Conservation (phyloP, 768 basidiomycete genomes). For the Leucocoprinus leucothites region DNA sequence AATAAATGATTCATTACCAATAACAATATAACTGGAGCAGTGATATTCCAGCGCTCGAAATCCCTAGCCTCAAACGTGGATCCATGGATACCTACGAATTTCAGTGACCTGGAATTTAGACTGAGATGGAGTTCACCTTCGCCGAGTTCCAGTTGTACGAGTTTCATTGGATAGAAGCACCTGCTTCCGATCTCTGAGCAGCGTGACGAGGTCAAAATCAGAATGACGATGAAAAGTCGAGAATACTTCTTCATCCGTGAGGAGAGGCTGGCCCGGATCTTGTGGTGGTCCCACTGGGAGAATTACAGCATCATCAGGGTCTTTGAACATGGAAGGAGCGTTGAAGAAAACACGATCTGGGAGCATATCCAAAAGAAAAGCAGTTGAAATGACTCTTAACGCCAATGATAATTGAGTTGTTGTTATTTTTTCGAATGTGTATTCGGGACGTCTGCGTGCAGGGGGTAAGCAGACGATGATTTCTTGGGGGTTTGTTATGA, state of each 20-base stretch:
- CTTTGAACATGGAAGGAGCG: background rate
- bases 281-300: conserved; percentile 17
- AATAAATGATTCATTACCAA: conserved; percentile 1
- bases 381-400: conserved; percentile 14
- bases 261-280: conserved; percentile 13
- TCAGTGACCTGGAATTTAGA: background rate
- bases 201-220: conserved; percentile 22
- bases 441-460: background rate
- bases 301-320: background rate
- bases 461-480: conserved; percentile 13
- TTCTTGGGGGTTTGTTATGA: conserved; percentile 14
- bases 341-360: background rate
- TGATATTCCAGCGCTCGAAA: conserved; percentile 1
- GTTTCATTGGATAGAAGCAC: conserved; percentile 15
- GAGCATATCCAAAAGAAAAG: conserved; percentile 11
- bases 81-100: conserved; percentile 9
- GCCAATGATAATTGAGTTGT: conserved; percentile 15
- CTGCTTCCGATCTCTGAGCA: conserved; percentile 18
- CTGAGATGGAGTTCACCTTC: conserved; percentile 6
- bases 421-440: conserved; percentile 14
- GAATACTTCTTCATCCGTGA: conserved; percentile 21
- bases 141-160: conserved; percentile 14
- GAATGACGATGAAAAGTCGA: conserved; percentile 18
- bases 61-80: conserved; percentile 13
- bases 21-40: conserved; percentile 12